phyloP scores from a whole-genome alignment of 805 yeast genomes.

The Ogataea ganodermae region DNA sequence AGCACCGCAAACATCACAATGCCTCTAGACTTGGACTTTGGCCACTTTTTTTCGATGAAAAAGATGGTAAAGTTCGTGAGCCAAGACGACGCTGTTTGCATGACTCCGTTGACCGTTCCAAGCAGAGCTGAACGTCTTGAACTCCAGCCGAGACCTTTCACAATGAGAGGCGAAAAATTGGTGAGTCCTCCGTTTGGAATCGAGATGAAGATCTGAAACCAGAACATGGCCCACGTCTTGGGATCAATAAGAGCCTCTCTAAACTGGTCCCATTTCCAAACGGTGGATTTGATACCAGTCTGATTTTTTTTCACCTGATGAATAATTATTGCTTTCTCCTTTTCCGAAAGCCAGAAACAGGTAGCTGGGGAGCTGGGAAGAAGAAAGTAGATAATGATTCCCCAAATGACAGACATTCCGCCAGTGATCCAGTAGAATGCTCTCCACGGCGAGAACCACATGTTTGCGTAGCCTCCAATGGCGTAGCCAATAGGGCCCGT shows the following conservation, averaged over 20 bases:
- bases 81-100: constrained; percentile 31
- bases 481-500: constrained; percentile 53
- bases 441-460: constrained; percentile 58
- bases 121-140: constrained; percentile 35
- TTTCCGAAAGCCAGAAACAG: constrained; percentile 50
- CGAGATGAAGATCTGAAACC: constrained; percentile 44
- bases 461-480: constrained; percentile 41
- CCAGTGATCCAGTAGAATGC: constrained; percentile 62
- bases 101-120: constrained; percentile 38
- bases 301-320: constrained; percentile 59
- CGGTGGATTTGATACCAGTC: constrained; percentile 59
- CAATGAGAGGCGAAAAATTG: constrained; percentile 44
- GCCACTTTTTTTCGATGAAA: constrained; percentile 50
- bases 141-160: constrained; percentile 34
- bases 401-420: constrained; percentile 52
- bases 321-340: constrained; percentile 50
- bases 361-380: constrained; percentile 54
- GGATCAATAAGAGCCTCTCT: constrained; percentile 55
- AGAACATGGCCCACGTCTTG: constrained; percentile 51
- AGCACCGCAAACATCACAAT: constrained; percentile 31
- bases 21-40: constrained; percentile 37
- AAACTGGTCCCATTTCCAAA: constrained; percentile 57
- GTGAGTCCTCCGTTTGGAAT: constrained; percentile 65
- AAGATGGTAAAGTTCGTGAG: constrained; percentile 42
- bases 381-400: constrained; percentile 42